Evolutionary conservation across 1,284 basidiomycete species (phyloP).

Genomic region (Farysia itapuensis): DNA sequence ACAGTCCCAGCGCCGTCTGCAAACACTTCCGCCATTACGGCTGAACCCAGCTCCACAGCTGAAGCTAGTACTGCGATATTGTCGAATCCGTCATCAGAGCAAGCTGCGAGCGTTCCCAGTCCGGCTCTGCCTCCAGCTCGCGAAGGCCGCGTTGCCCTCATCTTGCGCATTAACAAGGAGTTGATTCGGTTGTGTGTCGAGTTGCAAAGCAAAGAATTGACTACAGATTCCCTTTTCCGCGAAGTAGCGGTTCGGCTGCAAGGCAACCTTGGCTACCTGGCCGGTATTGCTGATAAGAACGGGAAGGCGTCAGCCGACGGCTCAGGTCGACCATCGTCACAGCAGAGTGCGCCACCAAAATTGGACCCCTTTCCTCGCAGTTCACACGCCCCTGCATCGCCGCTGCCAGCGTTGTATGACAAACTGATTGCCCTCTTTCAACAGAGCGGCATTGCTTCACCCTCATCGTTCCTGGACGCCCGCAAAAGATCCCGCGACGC

Average conservation of each 20-base stretch:
- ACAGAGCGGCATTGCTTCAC: slow-evolving; percentile 1
- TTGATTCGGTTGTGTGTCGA: slow-evolving; percentile 49
- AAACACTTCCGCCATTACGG: too few relatives aligned
- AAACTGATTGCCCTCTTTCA: slow-evolving; percentile 19
- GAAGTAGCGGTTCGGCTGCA: slow-evolving; percentile 41
- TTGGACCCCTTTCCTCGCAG: slow-evolving; percentile 33
- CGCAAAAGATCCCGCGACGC: slow-evolving; percentile 11
- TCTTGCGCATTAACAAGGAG: slow-evolving; percentile 51
- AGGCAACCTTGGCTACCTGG: slow-evolving; percentile 38
- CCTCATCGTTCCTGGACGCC: not conserved
- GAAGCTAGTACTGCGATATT: too few relatives aligned
- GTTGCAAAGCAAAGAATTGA: slow-evolving; percentile 27
- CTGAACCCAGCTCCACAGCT: too few relatives aligned
- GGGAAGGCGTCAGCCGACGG: slow-evolving; percentile 7
- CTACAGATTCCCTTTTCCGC: slow-evolving; percentile 25
- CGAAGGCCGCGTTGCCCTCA: slow-evolving; percentile 28
- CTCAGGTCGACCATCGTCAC: not conserved
- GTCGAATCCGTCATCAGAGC: too few relatives aligned
- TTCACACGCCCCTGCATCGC: slow-evolving; percentile 18
- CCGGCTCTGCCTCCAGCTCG: slow-evolving; percentile 5
- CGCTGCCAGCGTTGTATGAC: slow-evolving; percentile 32
- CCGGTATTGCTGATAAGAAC: slow-evolving; percentile 36
- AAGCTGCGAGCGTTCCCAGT: too few relatives aligned
- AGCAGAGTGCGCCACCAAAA: slow-evolving; percentile 9
- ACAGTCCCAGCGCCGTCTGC: too few relatives aligned